Evolutionary conservation across 345 rosid species (phyloP).

Genomic region (Cochlearia excelsa): DNA sequence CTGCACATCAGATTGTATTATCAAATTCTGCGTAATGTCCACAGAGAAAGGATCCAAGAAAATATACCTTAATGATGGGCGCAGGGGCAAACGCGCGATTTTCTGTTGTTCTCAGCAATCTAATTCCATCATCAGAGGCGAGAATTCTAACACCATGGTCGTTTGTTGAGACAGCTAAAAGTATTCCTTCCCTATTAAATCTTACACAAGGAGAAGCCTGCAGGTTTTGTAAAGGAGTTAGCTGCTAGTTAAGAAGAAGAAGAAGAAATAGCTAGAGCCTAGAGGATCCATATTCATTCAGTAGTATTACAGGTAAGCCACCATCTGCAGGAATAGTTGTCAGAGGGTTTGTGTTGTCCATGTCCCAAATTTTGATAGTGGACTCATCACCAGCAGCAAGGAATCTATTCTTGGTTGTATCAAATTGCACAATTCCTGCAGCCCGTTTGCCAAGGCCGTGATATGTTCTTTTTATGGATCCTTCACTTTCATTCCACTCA

Average conservation of each 20-base stretch:
- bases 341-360: constrained; percentile 56
- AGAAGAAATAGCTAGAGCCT: constrained; percentile 17
- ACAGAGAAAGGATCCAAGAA: constrained; percentile 4
- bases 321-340: constrained; percentile 73
- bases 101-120: constrained; percentile 62
- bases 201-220: constrained; percentile 80
- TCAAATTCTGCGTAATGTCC: neutral
- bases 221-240: constrained; percentile 33
- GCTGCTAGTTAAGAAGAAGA: neutral
- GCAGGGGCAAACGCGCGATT: constrained; percentile 65
- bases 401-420: constrained; percentile 71
- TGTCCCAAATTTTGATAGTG: constrained; percentile 77
- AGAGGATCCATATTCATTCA: neutral
- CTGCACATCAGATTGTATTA: constrained; percentile 38
- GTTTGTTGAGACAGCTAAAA: constrained; percentile 76
- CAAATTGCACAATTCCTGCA: constrained; percentile 72
- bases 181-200: constrained; percentile 74
- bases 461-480: constrained; percentile 15
- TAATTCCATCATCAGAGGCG: constrained; percentile 71
- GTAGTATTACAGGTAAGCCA: constrained; percentile 63
- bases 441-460: constrained; percentile 49
- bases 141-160: constrained; percentile 73
- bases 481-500: constrained; percentile 22
- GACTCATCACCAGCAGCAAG: constrained; percentile 89
- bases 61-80: constrained; percentile 56